A percentile compares a stretch with the other conserved stretches of the same genome.
Conservation (phyloP, 2,329 filamentous ascomycete species). For the Huntiella abstrusa region DNA sequence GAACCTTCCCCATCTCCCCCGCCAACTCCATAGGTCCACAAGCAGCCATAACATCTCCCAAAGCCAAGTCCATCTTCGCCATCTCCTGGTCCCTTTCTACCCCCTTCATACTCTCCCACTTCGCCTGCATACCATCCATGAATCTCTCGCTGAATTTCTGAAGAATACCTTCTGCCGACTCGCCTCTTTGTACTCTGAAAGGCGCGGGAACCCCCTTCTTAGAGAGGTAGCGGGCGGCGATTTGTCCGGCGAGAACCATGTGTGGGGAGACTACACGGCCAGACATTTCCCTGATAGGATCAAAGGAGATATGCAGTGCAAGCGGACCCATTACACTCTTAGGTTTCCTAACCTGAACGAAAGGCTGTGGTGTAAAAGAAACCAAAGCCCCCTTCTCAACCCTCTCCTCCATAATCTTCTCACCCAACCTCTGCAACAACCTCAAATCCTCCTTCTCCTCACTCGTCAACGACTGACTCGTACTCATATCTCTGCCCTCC, state of each 20-base stretch:
- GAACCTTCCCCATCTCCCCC: constrained; percentile 33
- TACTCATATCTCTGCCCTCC: constrained; percentile 22
- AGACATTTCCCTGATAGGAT: constrained; percentile 10
- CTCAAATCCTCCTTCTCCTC: constrained; percentile 27
- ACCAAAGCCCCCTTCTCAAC: constrained; percentile 14
- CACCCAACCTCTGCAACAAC: constrained; percentile 28
- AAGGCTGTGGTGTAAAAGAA: background rate
- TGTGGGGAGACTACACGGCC: constrained; percentile 19
- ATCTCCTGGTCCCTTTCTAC: constrained; percentile 10
- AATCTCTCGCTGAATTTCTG: background rate
- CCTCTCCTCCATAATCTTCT: constrained; percentile 24
- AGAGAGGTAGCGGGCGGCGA: constrained; percentile 41
- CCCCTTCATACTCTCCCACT: background rate
- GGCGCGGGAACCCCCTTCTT: constrained; percentile 39
- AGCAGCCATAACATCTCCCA: constrained; percentile 13
- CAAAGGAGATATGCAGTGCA: no score
- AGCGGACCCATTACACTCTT: constrained; percentile 1
- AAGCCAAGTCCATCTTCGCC: constrained; percentile 15
- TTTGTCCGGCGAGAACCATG: constrained; percentile 44
- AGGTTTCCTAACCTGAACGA: background rate
- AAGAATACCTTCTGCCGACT: constrained; percentile 22
- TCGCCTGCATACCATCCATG: constrained; percentile 9
- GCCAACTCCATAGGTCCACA: constrained; percentile 34
- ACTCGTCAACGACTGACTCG: constrained; percentile 23
- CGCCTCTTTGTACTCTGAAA: constrained; percentile 26